Conservation (phyloP, 2,329 filamentous ascomycete genomes). For the Leptographium wingfieldii region DNA sequence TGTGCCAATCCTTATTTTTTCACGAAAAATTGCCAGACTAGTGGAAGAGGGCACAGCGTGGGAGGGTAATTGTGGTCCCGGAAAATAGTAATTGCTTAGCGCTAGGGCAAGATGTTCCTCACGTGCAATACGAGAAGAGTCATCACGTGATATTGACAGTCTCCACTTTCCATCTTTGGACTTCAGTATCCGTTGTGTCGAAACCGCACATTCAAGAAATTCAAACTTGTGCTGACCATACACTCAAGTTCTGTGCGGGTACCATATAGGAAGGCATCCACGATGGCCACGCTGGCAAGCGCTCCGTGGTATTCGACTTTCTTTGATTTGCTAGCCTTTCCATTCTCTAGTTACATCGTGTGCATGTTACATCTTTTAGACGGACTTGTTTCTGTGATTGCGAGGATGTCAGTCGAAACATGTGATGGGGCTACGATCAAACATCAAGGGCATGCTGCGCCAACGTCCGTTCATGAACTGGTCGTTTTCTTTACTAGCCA, state of each 20-base stretch:
- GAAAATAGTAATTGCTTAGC: slow-evolving; percentile 10
- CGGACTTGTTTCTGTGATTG: not conserved
- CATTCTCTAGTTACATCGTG: not conserved
- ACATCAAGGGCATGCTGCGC: slow-evolving; percentile 2
- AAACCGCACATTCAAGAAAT: no score
- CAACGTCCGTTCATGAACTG: no score
- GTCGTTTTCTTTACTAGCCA: no score
- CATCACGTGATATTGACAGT: no score
- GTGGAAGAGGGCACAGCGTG: slow-evolving; percentile 6
- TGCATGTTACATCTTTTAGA: not conserved
- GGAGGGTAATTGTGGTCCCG: slow-evolving; percentile 1
- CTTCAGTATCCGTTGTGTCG: no score
- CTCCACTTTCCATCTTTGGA: no score
- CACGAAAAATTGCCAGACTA: slow-evolving; percentile 10
- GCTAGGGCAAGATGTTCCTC: slow-evolving; percentile 8
- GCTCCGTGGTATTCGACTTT: not conserved
- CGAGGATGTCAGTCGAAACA: not conserved
- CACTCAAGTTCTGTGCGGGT: no score
- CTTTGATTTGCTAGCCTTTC: not conserved
- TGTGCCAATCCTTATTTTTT: slow-evolving; percentile 8
- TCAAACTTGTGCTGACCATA: no score
- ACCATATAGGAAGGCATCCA: no score
- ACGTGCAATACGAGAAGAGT: not conserved
- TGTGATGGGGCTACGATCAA: slow-evolving; percentile 9
- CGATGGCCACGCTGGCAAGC: no score